Conservation (phyloP, 2,329 filamentous ascomycete species). For the Colletotrichum eleusines region DNA sequence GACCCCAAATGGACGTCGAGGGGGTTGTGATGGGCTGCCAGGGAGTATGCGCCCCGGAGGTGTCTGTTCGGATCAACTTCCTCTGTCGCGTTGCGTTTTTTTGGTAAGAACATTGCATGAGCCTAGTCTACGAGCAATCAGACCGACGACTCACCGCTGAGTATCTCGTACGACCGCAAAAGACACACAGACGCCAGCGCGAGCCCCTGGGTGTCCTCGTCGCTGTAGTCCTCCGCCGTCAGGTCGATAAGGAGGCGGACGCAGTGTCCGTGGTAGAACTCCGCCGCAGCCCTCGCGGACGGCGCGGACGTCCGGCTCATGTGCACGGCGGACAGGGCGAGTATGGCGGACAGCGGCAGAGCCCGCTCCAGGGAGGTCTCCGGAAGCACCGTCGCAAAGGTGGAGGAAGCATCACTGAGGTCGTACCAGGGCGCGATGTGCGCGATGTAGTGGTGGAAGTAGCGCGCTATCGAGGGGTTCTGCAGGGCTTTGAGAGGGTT, state of each 20-base stretch:
- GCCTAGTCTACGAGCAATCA: background rate
- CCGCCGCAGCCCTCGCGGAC: conserved; percentile 47
- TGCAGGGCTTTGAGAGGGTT: conserved; percentile 49
- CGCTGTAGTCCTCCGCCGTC: conserved; percentile 45
- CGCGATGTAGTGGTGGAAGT: conserved; percentile 56
- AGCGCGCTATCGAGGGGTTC: conserved; percentile 48
- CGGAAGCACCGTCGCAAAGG: conserved; percentile 54
- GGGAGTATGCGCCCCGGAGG: conserved; percentile 59
- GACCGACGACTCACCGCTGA: conserved; percentile 51
- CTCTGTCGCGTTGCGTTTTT: conserved; percentile 44
- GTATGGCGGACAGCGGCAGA: conserved; percentile 58
- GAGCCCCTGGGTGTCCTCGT: conserved; percentile 49
- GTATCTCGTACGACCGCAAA: conserved; percentile 62
- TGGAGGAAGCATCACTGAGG: conserved; percentile 53
- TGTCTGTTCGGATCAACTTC: conserved; percentile 58
- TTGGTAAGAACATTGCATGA: background rate
- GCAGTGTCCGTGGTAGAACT: conserved; percentile 57
- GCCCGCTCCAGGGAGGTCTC: conserved; percentile 53
- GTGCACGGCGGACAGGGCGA: conserved; percentile 60
- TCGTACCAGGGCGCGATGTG: conserved; percentile 61
- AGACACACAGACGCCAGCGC: conserved; percentile 61
- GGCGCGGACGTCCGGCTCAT: conserved; percentile 49
- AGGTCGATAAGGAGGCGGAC: conserved; percentile 55
- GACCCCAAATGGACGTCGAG: conserved; percentile 43
- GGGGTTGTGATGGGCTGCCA: conserved; percentile 50